These are phyloP conservation scores for Endocarpon pusillum DNA, from an alignment of 495 filamentous ascomycete species.

Conservation along the genomic window DNA sequence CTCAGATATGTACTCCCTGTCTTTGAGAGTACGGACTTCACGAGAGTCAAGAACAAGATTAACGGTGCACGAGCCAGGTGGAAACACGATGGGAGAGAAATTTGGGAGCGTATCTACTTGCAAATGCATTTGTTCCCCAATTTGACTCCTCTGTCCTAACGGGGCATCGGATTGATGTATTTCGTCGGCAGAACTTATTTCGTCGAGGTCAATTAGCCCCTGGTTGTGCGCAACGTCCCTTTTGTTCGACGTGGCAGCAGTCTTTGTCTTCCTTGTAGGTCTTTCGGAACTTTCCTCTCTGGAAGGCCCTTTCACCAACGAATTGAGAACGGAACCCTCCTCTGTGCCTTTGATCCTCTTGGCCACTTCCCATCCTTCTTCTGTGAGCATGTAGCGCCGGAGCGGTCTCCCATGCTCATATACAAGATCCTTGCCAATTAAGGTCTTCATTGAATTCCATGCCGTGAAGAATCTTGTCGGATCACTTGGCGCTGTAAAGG, in stretches of 20 bases:
- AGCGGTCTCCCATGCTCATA: constrained; percentile 52
- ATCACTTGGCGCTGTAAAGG: constrained; percentile 52
- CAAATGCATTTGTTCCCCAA: not conserved
- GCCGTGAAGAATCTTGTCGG: constrained; percentile 60
- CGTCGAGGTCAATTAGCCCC: too few relatives aligned
- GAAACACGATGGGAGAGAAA: constrained; percentile 42
- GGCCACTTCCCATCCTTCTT: constrained; percentile 67
- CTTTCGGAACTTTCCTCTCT: not conserved
- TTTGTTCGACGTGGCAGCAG: not conserved
- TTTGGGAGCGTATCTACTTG: constrained; percentile 21
- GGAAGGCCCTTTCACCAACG: not conserved
- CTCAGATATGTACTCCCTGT: constrained; percentile 63
- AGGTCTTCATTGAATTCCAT: constrained; percentile 73
- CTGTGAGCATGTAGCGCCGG: constrained; percentile 52
- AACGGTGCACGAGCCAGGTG: constrained; percentile 50
- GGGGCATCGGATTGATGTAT: not conserved
- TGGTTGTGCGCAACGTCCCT: too few relatives aligned
- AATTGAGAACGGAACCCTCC: not conserved
- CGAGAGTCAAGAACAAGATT: constrained; percentile 61
- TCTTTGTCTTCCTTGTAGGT: too few relatives aligned
- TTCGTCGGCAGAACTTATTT: not conserved
- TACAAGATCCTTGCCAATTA: constrained; percentile 58
- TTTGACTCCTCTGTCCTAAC: not conserved
- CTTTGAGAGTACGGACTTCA: constrained; percentile 58
- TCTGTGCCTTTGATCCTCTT: constrained; percentile 42